These are phyloP conservation scores for Fusarium sp. DNA, from an alignment of 2,329 filamentous ascomycete species.

Conservation along the genomic window DNA sequence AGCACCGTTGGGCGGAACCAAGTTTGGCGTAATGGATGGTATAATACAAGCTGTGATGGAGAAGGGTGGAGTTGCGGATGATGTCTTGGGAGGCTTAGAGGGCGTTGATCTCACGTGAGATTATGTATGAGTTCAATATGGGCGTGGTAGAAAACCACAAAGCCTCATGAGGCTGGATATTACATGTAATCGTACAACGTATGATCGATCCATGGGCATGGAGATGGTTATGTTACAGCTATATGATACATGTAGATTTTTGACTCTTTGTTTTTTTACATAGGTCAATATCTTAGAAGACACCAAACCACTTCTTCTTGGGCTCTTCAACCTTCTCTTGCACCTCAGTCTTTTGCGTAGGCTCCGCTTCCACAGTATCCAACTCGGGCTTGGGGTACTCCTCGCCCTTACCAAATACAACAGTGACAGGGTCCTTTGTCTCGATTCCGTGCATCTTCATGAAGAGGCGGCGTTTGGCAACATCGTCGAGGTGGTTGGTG, in stretches of 20 bases:
- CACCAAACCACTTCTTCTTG: slow-evolving; percentile 85
- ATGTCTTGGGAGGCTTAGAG: slow-evolving; percentile 85
- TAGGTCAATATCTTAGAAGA: slow-evolving; percentile 69
- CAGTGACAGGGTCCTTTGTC: slow-evolving; percentile 67
- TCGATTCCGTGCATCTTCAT: slow-evolving; percentile 88
- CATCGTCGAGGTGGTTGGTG: slow-evolving; percentile 82
- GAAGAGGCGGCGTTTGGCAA: slow-evolving; percentile 87
- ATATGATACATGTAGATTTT: slow-evolving; percentile 39
- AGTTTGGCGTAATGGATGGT: slow-evolving; percentile 76
- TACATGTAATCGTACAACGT: slow-evolving; percentile 40
- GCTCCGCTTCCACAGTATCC: slow-evolving; percentile 54
- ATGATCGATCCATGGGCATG: slow-evolving; percentile 25
- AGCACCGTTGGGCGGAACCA: slow-evolving; percentile 85
- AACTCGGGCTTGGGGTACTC: slow-evolving; percentile 54
- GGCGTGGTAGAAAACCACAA: slow-evolving; percentile 13
- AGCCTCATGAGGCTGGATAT: slow-evolving; percentile 26
- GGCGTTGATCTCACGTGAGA: slow-evolving; percentile 74
- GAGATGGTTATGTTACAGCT: slow-evolving; percentile 32
- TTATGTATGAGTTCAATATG: neutral
- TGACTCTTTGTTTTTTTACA: slow-evolving; percentile 19
- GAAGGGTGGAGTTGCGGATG: slow-evolving; percentile 84
- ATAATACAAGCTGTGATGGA: slow-evolving; percentile 84
- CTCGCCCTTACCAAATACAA: slow-evolving; percentile 57
- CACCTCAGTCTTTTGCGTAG: slow-evolving; percentile 46
- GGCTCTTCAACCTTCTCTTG: slow-evolving; percentile 50